Base-by-base conservation (phyloP, 2,329 filamentous ascomycete species). In the Simplicillium aogashimaense region DNA sequence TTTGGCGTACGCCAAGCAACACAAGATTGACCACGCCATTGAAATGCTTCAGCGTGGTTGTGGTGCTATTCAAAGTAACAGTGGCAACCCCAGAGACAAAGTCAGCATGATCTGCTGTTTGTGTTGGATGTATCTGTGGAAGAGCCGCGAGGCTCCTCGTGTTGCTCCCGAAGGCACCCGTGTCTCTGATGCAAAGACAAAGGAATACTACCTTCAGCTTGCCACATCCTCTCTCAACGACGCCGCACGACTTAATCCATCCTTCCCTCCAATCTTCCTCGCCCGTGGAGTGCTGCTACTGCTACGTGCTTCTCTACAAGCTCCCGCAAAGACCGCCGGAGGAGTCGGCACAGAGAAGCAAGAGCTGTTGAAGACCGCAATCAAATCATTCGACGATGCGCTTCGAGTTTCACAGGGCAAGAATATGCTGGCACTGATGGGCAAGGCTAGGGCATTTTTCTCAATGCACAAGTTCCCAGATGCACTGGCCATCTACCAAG, bases 341-440 rank as follows among this genome's bases (percentile, higher is more conserved):
- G 77, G 76, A 14, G 68, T 81, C 32, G 83, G 89, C 49, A 76
- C 79, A 3, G 87, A 94, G 49, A 67, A 78, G 56, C 74, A 81
- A 38, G 88, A 95, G 50, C 80, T 88, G 31, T 64, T 95, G 45
- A 86, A 87, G 50, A 80, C 84, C 46, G 89, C 92, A 2, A 69
- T 90, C 46, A 95, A 95, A 62, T 87, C 86, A 45, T 98, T 98
- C 56, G 92, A 98, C 48, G 90, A 97, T 59, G 88, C 90, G 3
- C 79, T 92, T 38, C 81, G 87, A 47, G 80, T 85, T 7, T 95
- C 90, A 0, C 76, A 83, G 41, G 81, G 83, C 20, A 85, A 83
- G 57, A 98, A 98, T 55, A 82, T 97, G 69, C 80, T 98, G 70
- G 92, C 92, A 0, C 70, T 88, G 29, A 76, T 98, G 67, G 94